phyloP scores from a whole-genome alignment of 2,329 filamentous ascomycete species.

The Aspergillus pseudoglaucus region DNA sequence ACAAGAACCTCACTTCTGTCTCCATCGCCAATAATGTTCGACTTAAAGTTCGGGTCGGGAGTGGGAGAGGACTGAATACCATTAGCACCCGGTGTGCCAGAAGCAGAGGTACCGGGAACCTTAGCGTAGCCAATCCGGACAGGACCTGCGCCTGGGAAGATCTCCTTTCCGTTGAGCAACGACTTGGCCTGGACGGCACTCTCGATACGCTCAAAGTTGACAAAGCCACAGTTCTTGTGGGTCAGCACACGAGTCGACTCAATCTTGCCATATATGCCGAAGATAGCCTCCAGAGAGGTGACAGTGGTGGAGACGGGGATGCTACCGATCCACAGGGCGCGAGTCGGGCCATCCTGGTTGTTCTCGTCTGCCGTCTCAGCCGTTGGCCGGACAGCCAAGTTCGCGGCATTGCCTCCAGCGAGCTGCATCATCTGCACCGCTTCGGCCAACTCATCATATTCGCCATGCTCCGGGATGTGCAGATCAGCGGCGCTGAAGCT shows the following conservation, averaged over 20 bases:
- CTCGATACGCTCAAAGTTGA: slow-evolving; percentile 90
- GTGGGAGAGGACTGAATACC: slow-evolving; percentile 86
- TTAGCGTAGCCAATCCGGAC: slow-evolving; percentile 97
- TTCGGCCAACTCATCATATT: slow-evolving; percentile 73
- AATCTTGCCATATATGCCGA: slow-evolving; percentile 86
- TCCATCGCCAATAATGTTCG: slow-evolving; percentile 22
- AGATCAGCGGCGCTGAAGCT: slow-evolving; percentile 71
- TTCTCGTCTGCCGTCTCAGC: slow-evolving; percentile 69
- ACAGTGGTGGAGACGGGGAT: slow-evolving; percentile 96
- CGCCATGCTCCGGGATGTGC: slow-evolving; percentile 64
- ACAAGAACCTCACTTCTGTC: slow-evolving; percentile 28
- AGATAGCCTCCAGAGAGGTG: slow-evolving; percentile 89
- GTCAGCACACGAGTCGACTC: slow-evolving; percentile 88
- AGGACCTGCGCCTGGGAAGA: slow-evolving; percentile 92
- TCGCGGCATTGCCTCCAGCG: slow-evolving; percentile 29
- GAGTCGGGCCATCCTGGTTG: slow-evolving; percentile 79
- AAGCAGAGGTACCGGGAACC: slow-evolving; percentile 74
- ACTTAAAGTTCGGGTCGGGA: slow-evolving; percentile 66
- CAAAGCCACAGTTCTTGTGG: slow-evolving; percentile 98
- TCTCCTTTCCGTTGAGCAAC: slow-evolving; percentile 90
- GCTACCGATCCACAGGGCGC: slow-evolving; percentile 93
- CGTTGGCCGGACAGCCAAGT: slow-evolving; percentile 56
- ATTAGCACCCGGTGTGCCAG: slow-evolving; percentile 78
- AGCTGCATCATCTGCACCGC: slow-evolving; percentile 77
- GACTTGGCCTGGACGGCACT: slow-evolving; percentile 85